A percentile compares a stretch with the other conserved stretches of the same genome.
Conservation (phyloP, 352 stramenopile genomes). For the Globisporangium abappressorium region DNA sequence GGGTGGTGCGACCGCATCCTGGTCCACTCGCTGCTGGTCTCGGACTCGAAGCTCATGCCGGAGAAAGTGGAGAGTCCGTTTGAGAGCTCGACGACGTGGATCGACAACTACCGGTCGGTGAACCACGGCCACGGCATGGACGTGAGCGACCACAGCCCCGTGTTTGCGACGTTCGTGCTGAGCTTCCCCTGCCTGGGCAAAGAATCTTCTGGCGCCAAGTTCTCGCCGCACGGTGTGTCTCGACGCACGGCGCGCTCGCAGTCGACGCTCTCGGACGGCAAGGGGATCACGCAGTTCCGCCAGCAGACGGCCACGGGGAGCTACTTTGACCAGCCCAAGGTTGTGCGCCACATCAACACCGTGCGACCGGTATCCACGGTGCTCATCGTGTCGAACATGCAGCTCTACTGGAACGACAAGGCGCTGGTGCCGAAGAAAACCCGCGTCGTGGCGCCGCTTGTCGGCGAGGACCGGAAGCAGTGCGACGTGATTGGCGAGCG, state of each 20-base stretch:
- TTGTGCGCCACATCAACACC: conserved; percentile 60
- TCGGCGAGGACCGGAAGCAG: conserved; percentile 77
- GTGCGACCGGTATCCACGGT: conserved; percentile 64
- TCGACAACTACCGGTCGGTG: conserved; percentile 82
- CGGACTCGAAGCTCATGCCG: conserved; percentile 74
- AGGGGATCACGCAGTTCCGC: conserved; percentile 23
- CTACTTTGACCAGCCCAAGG: conserved; percentile 77
- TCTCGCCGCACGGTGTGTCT: conserved; percentile 2
- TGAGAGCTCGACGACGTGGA: conserved; percentile 26
- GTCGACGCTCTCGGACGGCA: conserved; percentile 34
- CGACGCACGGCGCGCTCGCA: conserved; percentile 47
- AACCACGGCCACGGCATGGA: conserved; percentile 83
- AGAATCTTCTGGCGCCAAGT: conserved; percentile 14
- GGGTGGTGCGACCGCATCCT: conserved; percentile 87
- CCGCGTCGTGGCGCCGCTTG: conserved; percentile 64
- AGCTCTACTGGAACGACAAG: conserved; percentile 66
- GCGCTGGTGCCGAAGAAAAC: conserved; percentile 78
- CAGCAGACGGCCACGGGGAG: conserved; percentile 39
- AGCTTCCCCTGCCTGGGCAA: conserved; percentile 52
- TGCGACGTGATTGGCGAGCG: conserved; percentile 77
- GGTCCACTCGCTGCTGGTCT: conserved; percentile 76
- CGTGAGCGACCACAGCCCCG: conserved; percentile 80
- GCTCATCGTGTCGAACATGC: conserved; percentile 74
- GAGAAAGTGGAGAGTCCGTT: conserved; percentile 73
- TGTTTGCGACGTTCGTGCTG: conserved; percentile 74